Percentiles rank a stretch among this genome's conserved stretches.
phyloP scores from a whole-genome alignment of 352 stramenopile genomes.

The Phytophthora tubulina region DNA sequence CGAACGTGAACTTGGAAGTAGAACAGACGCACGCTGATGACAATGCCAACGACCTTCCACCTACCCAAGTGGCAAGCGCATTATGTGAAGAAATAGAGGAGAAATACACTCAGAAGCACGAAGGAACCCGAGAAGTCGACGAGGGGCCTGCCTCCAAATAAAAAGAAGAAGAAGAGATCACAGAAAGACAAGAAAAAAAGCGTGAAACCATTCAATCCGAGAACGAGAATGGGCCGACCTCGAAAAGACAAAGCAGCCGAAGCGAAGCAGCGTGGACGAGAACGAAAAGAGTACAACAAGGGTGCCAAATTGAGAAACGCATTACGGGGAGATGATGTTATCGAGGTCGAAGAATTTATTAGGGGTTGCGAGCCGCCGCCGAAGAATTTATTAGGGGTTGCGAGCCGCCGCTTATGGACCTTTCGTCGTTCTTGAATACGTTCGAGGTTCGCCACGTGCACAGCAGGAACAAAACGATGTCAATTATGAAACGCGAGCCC shows the following conservation, averaged over 20 bases:
- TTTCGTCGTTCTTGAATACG: slow-evolving; percentile 4
- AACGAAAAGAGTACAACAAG: slow-evolving; percentile 7
- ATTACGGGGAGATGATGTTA: slow-evolving; percentile 2
- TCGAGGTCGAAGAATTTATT: slow-evolving; percentile 1
- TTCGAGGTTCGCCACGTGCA: neutral
- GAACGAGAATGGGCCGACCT: neutral
- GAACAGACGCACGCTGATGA: no score
- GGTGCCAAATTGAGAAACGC: slow-evolving; percentile 2
- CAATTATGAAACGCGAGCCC: no score
- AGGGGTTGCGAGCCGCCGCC: neutral
- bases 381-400: neutral
- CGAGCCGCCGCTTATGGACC: neutral
- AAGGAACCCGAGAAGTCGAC: neutral
- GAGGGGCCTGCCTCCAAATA: no score
- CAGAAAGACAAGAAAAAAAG: neutral
- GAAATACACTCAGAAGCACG: no score
- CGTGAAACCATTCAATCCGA: neutral
- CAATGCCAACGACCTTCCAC: no score
- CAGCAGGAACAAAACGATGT: neutral
- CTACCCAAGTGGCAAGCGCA: no score
- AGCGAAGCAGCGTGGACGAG: neutral
- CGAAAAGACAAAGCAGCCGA: neutral
- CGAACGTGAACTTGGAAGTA: neutral
- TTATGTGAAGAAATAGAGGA: no score
- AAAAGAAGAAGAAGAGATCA: no score